Evolutionary conservation across 1,139 yeast genomes (phyloP), one percentile per base, ranked within the genome.

Genomic region (Taphrina confusa): DNA sequence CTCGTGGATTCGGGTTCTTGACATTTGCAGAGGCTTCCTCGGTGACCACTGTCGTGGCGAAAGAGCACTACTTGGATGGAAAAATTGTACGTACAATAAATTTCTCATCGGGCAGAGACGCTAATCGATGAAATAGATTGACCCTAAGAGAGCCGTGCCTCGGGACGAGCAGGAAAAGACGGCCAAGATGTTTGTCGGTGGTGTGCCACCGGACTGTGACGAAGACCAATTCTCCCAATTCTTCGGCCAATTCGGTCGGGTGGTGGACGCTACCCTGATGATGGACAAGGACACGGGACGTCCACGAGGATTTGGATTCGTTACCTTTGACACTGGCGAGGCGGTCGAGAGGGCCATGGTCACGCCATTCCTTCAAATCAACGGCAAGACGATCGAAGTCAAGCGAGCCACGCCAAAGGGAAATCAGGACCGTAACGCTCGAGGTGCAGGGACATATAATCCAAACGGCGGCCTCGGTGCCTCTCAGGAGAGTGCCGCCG

Each of bases 121-220:
- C 37, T 5, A 18, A 5, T 37, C 3, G 23, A 1, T 37, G 25
- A 18, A 3, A 4, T 22, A 66, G 68, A 94, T 92, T 71, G 99
- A 92, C 71, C 98, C 99, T 44, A 92, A 92, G 73, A 82, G 98
- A 69, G 97, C 99, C 22, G 92, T 92, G 69, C 97, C 98, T 44
- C 86, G 92, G 73, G 98, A 92, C 71, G 98, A 92, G 72, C 98
- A 92, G 74, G 97, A 91, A 72, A 88, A 88, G 72, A 91, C 96
- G 11, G 97, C 97, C 68, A 92, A 92, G 76, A 92, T 92, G 67
- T 92, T 92, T 71, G 97, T 92, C 51, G 99, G 99, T 66, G 99
- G 99, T 66, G 89, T 92, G 66, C 95, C 96, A 62, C 90, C 96
- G 36, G 94, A 90, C 73, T 97, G 91, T 44, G 90, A 91, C 66